These are phyloP conservation scores for Emmonsiellopsis sp. DNA, from an alignment of 2,329 filamentous ascomycete genomes.

Conservation along the genomic window DNA sequence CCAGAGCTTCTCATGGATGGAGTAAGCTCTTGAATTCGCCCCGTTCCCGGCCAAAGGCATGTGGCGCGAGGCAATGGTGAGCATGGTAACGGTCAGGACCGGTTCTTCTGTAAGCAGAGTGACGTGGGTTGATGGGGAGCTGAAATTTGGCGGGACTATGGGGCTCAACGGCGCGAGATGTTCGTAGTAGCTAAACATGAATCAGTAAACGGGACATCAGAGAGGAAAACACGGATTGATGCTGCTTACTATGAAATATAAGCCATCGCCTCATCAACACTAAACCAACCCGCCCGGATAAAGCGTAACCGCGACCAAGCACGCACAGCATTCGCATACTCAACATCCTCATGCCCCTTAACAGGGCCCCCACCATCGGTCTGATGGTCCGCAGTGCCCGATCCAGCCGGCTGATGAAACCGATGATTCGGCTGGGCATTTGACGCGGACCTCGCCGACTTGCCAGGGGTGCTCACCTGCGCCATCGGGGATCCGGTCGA, in stretches of 20 bases:
- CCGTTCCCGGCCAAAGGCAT: slow-evolving; percentile 71
- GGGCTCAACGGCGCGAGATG: slow-evolving; percentile 87
- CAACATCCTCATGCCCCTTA: slow-evolving; percentile 21
- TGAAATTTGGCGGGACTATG: slow-evolving; percentile 85
- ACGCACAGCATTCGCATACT: slow-evolving; percentile 57
- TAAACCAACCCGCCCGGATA: slow-evolving; percentile 95
- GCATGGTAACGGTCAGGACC: slow-evolving; percentile 79
- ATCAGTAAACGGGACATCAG: slow-evolving; percentile 8
- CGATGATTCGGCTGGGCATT: slow-evolving; percentile 29
- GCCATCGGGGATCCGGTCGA: slow-evolving; percentile 29
- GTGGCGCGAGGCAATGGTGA: slow-evolving; percentile 86
- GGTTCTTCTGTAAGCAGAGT: slow-evolving; percentile 83
- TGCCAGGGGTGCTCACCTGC: slow-evolving; percentile 26
- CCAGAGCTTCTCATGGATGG: slow-evolving; percentile 94
- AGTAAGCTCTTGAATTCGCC: slow-evolving; percentile 72
- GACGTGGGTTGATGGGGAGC: slow-evolving; percentile 67
- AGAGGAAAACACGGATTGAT: slow-evolving; percentile 6
- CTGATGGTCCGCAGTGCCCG: slow-evolving; percentile 32
- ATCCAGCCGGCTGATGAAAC: slow-evolving; percentile 43
- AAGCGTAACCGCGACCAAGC: slow-evolving; percentile 92
- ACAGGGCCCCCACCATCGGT: neutral
- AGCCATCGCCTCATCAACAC: slow-evolving; percentile 80
- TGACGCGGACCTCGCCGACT: slow-evolving; percentile 26
- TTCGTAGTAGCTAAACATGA: slow-evolving; percentile 65
- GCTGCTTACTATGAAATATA: slow-evolving; percentile 78